Conservation (phyloP, 2,329 filamentous ascomycete species). For the Orbilia blumenaviensis region DNA sequence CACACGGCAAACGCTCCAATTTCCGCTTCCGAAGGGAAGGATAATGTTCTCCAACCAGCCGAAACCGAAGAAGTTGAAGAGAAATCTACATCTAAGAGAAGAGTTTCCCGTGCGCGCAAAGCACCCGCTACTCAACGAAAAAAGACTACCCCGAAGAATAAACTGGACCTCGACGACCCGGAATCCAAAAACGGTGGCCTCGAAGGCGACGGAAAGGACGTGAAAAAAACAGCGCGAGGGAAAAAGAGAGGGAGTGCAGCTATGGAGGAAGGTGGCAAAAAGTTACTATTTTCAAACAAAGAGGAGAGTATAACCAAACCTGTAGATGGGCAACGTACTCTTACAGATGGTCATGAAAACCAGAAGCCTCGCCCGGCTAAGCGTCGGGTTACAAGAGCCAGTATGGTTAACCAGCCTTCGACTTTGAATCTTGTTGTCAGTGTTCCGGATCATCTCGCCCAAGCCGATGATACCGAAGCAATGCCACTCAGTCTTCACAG, state of each 20-base stretch:
- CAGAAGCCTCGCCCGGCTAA: conserved; percentile 21
- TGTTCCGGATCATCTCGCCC: not conserved
- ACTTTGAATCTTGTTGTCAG: not conserved
- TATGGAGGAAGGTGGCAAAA: conserved; percentile 58
- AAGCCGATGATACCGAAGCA: not conserved
- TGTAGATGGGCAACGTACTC: not conserved
- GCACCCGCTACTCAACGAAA: conserved; percentile 42
- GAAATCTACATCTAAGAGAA: conserved; percentile 60
- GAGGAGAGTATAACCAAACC: not conserved
- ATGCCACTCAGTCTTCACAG: not conserved
- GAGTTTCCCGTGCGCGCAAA: conserved; percentile 61
- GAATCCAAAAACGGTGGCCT: not conserved
- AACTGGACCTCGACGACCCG: conserved; percentile 55
- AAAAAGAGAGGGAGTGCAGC: conserved; percentile 70
- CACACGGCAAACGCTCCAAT: not conserved
- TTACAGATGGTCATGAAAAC: not conserved
- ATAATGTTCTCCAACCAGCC: not conserved
- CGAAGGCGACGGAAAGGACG: not conserved
- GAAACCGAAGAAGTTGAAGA: conserved; percentile 3
- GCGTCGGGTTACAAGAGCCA: conserved; percentile 44
- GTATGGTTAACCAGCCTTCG: conserved; percentile 20
- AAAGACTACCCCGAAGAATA: conserved; percentile 55
- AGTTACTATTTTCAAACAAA: not conserved
- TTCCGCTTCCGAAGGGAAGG: not conserved
- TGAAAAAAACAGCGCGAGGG: conserved; percentile 60